These are phyloP conservation scores for Phanerodontia chrysosporium DNA, from an alignment of 768 basidiomycete genomes.

Conservation along the genomic window DNA sequence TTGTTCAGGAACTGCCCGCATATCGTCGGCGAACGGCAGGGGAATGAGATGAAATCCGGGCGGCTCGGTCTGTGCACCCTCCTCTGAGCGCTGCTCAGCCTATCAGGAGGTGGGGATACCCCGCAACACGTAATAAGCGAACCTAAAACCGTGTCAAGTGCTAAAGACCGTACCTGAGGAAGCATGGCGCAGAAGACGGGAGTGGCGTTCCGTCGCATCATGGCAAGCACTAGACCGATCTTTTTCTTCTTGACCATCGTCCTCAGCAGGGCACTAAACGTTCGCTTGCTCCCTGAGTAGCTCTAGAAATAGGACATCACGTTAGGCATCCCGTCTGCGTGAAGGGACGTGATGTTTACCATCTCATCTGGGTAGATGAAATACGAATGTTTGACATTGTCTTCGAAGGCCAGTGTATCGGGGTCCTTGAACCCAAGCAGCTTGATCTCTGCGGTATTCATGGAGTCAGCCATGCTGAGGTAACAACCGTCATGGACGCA, in stretches of 20 bases:
- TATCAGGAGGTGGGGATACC: slow-evolving; percentile 25
- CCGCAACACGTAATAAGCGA: neutral
- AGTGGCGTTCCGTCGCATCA: slow-evolving; percentile 65
- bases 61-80: slow-evolving; percentile 75
- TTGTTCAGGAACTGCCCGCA: slow-evolving; percentile 72
- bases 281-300: slow-evolving; percentile 90
- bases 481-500: slow-evolving; percentile 14
- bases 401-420: slow-evolving; percentile 69
- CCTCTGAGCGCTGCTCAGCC: slow-evolving; percentile 61
- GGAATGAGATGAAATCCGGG: slow-evolving; percentile 91
- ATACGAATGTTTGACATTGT: slow-evolving; percentile 86
- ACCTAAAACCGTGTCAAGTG: neutral
- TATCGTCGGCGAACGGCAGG: slow-evolving; percentile 93
- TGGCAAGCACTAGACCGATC: slow-evolving; percentile 71
- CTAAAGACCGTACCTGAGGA: slow-evolving; percentile 60
- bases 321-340: neutral
- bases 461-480: neutral
- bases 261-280: slow-evolving; percentile 83
- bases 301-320: neutral
- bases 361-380: slow-evolving; percentile 93
- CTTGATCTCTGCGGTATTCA: slow-evolving; percentile 60
- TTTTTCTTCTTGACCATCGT: slow-evolving; percentile 78
- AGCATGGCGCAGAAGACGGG: slow-evolving; percentile 82
- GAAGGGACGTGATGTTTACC: slow-evolving; percentile 37
- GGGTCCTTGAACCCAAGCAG: slow-evolving; percentile 89